Conservation (phyloP, 768 basidiomycete genomes). For the Suillus americanus region DNA sequence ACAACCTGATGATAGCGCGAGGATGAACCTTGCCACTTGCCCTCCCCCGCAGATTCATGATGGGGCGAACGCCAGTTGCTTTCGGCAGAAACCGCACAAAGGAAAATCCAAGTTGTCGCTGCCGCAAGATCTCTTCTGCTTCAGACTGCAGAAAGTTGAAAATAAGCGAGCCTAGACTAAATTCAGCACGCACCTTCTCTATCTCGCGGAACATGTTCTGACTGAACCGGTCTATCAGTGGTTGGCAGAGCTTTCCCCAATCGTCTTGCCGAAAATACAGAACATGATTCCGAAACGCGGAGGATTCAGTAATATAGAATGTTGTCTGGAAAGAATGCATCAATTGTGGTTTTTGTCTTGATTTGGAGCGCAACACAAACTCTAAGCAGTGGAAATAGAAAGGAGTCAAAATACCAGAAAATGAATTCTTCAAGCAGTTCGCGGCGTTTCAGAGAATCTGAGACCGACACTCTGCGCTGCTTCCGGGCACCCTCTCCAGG, state of each 20-base stretch:
- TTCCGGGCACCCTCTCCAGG: conserved; percentile 33
- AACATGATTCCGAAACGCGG: conserved; percentile 76
- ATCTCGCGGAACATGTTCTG: conserved; percentile 70
- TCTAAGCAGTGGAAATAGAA: conserved; percentile 75
- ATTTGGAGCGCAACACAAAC: conserved; percentile 39
- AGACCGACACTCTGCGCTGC: conserved; percentile 54
- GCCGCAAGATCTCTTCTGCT: conserved; percentile 63
- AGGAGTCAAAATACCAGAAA: conserved; percentile 93
- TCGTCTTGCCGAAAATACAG: conserved; percentile 95
- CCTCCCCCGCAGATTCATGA: conserved; percentile 81
- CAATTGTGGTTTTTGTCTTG: neutral
- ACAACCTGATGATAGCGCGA: neutral
- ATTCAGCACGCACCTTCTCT: conserved; percentile 50
- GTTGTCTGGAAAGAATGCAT: conserved; percentile 56
- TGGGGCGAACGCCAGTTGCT: conserved; percentile 91
- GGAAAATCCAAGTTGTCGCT: conserved; percentile 77
- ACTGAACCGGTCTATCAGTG: conserved; percentile 75
- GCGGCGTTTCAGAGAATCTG: conserved; percentile 74
- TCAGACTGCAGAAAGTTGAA: conserved; percentile 46
- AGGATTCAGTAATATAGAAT: conserved; percentile 93
- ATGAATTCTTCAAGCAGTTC: conserved; percentile 85
- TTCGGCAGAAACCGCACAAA: conserved; percentile 91
- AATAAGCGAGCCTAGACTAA: neutral
- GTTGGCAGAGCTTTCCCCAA: conserved; percentile 82
- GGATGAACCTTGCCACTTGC: conserved; percentile 33